Base-by-base conservation (phyloP, 2,329 filamentous ascomycete species). In the Scleromitrula shiraiana region DNA sequence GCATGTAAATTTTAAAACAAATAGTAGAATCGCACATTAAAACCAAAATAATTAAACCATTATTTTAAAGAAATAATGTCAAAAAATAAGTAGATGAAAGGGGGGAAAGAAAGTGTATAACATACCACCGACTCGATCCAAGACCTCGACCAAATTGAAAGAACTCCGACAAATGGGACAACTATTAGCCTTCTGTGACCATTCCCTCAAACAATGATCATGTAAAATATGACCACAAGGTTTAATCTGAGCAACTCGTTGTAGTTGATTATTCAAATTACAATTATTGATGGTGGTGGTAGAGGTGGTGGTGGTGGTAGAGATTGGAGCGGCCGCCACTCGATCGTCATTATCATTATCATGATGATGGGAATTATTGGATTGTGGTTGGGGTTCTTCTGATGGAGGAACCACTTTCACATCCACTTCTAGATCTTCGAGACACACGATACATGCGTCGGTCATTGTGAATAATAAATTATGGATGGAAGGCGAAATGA, bases 101-200 rank as follows among this genome's bases (percentile, higher is more conserved):
- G 15, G 32, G 33, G 27, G 30, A 12, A 17, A 17, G 6, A 46
- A 41, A 32, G 15, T 15, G 33, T 54, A 51, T 48, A 50, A 73
- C 79, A 69, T 77, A 93, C 88, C 88, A 74, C 88, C 85, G 61
- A 89, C 70, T 57, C 76, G 80, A 62, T 85, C 80, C 66, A 85
- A 85, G 53, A 98, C 82, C 64, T 93, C 82, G 56, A 98, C 90
- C 59, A 84, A 71, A 68, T 97, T 91, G 72, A 98, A 97, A 54
- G 78, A 81, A 60, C 88, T 85, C 58, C 93, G 86, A 69, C 93
- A 98, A 67, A 98, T 95, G 38, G 93, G 93, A 67, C 93, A 98
- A 65, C 90, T 96, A 69, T 97, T 98, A 55, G 93, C 91, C 66
- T 94, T 85, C 68, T 94, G 88, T 38, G 91, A 88, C 93, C 93